A percentile compares a stretch with the other conserved stretches of the same genome.
These are phyloP conservation scores for Crassisporium funariophilum DNA, from an alignment of 768 basidiomycete species.

Conservation along the genomic window DNA sequence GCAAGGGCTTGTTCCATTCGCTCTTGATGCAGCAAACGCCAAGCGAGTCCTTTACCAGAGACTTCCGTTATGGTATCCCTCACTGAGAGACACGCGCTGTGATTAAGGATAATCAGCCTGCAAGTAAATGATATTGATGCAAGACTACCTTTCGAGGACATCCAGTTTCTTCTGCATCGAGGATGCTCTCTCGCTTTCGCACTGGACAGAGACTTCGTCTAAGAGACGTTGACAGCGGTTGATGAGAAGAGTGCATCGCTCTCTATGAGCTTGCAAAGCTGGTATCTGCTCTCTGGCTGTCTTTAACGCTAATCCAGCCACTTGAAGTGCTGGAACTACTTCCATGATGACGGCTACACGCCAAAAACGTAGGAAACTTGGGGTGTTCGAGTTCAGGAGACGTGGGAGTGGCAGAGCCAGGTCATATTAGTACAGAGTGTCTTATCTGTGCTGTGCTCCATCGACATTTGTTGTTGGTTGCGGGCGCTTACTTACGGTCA, in stretches of 20 bases:
- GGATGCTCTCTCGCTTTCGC: neutral
- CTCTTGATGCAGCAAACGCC: conserved; percentile 20
- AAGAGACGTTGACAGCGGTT: conserved; percentile 9
- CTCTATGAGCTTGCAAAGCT: conserved; percentile 7
- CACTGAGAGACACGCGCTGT: conserved; percentile 17
- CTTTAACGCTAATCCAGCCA: conserved; percentile 3
- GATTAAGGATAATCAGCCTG: neutral
- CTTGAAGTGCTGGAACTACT: conserved; percentile 6
- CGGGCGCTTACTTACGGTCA: too few species aligned
- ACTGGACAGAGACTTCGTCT: conserved; percentile 6
- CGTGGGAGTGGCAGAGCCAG: neutral
- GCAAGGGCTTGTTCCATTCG: conserved; percentile 12
- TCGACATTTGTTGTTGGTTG: too few species aligned
- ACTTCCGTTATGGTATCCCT: conserved; percentile 10
- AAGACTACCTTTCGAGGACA: conserved; percentile 11
- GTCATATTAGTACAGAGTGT: neutral
- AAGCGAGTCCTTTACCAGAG: conserved; percentile 16
- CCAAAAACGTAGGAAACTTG: too few species aligned
- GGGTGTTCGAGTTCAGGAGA: neutral
- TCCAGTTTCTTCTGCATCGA: conserved; percentile 4
- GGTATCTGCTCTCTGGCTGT: conserved; percentile 7
- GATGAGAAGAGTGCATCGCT: conserved; percentile 13
- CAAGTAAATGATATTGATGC: neutral
- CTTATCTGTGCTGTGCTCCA: too few species aligned
- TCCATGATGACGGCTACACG: conserved; percentile 1